phyloP scores from a whole-genome alignment of 1,284 basidiomycete genomes.

The Pseudozyma tsukubaensis region DNA sequence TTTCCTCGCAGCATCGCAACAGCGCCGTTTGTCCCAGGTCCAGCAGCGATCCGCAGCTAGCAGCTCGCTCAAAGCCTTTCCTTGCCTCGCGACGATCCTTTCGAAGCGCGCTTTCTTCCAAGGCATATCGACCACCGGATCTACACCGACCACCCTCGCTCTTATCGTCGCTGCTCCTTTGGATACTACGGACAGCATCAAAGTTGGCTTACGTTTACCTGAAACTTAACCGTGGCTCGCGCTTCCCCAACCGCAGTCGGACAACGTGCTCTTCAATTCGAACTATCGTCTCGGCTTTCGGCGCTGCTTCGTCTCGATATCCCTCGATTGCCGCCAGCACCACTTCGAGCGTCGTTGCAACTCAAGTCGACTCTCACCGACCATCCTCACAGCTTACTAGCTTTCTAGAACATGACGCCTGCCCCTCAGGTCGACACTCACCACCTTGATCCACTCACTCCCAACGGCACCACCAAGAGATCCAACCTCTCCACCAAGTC shows the following conservation, averaged over 20 bases:
- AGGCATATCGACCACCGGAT: not conserved
- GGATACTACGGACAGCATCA: too few species aligned
- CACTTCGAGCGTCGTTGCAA: not conserved
- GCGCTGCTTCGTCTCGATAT: too few species aligned
- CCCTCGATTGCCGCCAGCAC: not conserved
- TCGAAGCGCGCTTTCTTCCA: not conserved
- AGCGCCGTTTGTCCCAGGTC: not conserved
- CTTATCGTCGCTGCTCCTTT: too few species aligned
- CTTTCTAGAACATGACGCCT: slow-evolving; percentile 23
- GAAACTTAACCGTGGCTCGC: too few species aligned
- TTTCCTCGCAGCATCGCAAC: not conserved
- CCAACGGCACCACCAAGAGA: slow-evolving; percentile 8
- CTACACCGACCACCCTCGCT: not conserved
- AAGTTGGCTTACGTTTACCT: too few species aligned
- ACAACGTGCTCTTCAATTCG: too few species aligned
- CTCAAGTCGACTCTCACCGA: not conserved
- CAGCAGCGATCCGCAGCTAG: not conserved
- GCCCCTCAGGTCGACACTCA: slow-evolving; percentile 16
- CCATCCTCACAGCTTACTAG: not conserved
- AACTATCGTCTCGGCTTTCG: too few species aligned
- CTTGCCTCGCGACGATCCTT: not conserved
- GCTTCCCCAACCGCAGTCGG: too few species aligned
- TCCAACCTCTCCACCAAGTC: slow-evolving; percentile 18
- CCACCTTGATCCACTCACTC: slow-evolving; percentile 11
- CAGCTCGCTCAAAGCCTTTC: not conserved